These are phyloP conservation scores for Lactarius hengduanensis DNA, from an alignment of 768 basidiomycete species.

Conservation along the genomic window DNA sequence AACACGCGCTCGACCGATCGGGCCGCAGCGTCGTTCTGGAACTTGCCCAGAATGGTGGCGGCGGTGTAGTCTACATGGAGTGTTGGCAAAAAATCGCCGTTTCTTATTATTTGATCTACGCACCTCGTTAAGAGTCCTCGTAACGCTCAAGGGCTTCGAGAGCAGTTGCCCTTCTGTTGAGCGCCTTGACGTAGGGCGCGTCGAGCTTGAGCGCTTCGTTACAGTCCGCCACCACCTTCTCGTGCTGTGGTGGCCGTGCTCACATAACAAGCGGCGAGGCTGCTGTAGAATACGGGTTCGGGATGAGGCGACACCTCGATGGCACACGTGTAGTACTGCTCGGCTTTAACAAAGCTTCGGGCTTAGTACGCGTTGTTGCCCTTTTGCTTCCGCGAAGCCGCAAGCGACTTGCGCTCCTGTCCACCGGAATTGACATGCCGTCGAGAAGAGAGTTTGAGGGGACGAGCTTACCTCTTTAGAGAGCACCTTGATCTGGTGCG, in stretches of 20 bases:
- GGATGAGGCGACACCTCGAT: conserved; percentile 72
- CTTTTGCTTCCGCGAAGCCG: conserved; percentile 63
- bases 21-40: conserved; percentile 77
- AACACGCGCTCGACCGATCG: conserved; percentile 89
- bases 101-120: conserved; percentile 29
- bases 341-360: conserved; percentile 58
- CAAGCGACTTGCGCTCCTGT: conserved; percentile 64
- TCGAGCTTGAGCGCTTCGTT: conserved; percentile 85
- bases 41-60: conserved; percentile 91
- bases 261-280: conserved; percentile 96
- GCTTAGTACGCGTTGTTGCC: conserved; percentile 71
- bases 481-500: conserved; percentile 54
- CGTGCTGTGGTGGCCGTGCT: conserved; percentile 86
- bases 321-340: conserved; percentile 68
- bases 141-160: conserved; percentile 71
- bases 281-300: conserved; percentile 94
- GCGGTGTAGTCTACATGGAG: conserved; percentile 79
- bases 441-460: not conserved
- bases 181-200: conserved; percentile 79
- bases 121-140: conserved; percentile 79
- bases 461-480: conserved; percentile 51
- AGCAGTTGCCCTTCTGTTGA: conserved; percentile 87
- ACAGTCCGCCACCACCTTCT: conserved; percentile 84
- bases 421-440: not conserved
- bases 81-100: not conserved